These are phyloP conservation scores for Citrus inodora DNA, from an alignment of 345 rosid genomes.

Conservation along the genomic window DNA sequence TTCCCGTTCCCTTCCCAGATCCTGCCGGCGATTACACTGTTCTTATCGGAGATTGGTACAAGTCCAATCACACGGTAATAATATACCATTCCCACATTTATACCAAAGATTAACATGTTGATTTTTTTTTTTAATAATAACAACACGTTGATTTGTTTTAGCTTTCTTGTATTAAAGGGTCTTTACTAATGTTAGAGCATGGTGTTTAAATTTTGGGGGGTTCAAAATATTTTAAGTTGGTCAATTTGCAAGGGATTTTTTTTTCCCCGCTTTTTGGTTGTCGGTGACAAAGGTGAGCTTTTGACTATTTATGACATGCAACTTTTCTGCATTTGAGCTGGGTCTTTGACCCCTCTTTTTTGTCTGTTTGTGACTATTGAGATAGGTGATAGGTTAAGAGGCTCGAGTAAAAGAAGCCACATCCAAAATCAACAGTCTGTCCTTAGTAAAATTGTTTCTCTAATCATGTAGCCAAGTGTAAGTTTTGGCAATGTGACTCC, in stretches of 20 bases:
- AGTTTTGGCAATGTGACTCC: not conserved
- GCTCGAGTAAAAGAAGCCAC: not conserved
- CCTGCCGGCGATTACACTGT: slow-evolving; percentile 63
- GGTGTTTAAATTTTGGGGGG: not conserved
- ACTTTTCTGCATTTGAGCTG: not conserved
- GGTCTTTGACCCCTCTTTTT: not conserved
- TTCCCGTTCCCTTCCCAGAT: slow-evolving; percentile 66
- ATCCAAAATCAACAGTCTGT: not conserved
- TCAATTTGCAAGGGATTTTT: not conserved
- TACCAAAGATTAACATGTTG: not conserved
- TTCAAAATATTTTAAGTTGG: not conserved
- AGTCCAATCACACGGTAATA: slow-evolving; percentile 62
- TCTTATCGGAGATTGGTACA: slow-evolving; percentile 76
- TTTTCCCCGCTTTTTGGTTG: not conserved
- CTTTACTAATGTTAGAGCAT: not conserved
- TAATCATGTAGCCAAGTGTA: too few relatives aligned
- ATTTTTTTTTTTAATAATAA: not conserved
- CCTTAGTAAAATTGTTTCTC: not conserved
- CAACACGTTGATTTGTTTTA: not conserved
- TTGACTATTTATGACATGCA: not conserved
- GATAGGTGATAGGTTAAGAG: not conserved
- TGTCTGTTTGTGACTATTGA: not conserved
- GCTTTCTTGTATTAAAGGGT: not conserved
- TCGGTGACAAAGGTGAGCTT: not conserved
- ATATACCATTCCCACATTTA: not conserved